Conservation (phyloP, 345 rosid species). For the Eucalyptus regnans region DNA sequence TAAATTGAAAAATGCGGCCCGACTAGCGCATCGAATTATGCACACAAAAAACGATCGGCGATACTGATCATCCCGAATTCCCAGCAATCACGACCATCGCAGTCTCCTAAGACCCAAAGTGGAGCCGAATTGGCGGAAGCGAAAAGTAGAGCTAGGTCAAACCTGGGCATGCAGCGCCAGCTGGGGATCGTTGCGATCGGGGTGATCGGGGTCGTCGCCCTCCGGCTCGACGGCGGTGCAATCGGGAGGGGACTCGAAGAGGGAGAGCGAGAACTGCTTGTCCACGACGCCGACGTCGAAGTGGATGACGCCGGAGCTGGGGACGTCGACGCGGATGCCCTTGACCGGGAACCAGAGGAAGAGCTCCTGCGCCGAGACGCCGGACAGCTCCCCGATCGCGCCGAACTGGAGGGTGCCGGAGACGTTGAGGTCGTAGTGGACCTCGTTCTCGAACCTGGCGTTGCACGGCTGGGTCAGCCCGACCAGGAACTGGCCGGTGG, state of each 20-base stretch:
- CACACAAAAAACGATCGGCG: background rate
- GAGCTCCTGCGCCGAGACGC: slow-evolving; percentile 67
- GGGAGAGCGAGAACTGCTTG: slow-evolving; percentile 71
- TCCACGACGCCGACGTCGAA: slow-evolving; percentile 78
- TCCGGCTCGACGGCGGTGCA: slow-evolving; percentile 34
- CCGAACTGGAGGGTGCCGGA: slow-evolving; percentile 51
- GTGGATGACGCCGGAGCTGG: slow-evolving; percentile 63
- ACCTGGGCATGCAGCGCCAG: background rate
- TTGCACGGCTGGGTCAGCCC: slow-evolving; percentile 56
- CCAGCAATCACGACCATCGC: background rate
- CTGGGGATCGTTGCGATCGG: background rate
- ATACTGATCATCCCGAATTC: background rate
- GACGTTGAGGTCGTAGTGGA: slow-evolving; percentile 71
- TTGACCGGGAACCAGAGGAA: slow-evolving; percentile 81
- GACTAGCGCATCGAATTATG: background rate
- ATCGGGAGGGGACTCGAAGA: slow-evolving; percentile 78
- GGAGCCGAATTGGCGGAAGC: background rate
- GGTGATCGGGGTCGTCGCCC: background rate
- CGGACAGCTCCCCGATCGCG: slow-evolving; percentile 54
- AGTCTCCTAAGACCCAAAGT: background rate
- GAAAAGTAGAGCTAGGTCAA: background rate
- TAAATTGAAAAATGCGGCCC: background rate
- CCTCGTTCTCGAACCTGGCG: slow-evolving; percentile 71
- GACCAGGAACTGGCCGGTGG: slow-evolving; percentile 44
- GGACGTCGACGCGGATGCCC: slow-evolving; percentile 61